Percentiles rank a stretch among this genome's conserved stretches.
Evolutionary conservation across 2,329 filamentous ascomycete species (phyloP).

Genomic region (Emergomyces orientalis): DNA sequence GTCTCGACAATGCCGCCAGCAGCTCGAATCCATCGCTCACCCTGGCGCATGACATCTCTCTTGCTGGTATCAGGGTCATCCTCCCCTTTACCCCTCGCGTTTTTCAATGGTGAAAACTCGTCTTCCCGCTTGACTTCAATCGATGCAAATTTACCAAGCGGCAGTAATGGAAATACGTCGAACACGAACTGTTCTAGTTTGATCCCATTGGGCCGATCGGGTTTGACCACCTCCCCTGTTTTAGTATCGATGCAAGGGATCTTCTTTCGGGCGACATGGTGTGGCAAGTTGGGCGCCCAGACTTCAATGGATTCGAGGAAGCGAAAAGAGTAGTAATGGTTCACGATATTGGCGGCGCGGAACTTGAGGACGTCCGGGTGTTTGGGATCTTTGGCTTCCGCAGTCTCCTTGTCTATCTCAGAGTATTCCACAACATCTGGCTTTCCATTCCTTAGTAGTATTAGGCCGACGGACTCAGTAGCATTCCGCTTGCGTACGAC

Average conservation of each 20-base stretch:
- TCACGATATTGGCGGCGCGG: constrained; percentile 97
- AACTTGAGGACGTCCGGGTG: constrained; percentile 80
- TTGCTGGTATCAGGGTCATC: constrained; percentile 93
- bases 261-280: constrained; percentile 98
- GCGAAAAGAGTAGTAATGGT: constrained; percentile 96
- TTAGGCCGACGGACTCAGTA: constrained; percentile 89
- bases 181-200: constrained; percentile 99
- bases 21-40: constrained; percentile 71
- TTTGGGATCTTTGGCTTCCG: constrained; percentile 76
- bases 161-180: constrained; percentile 86
- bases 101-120: constrained; percentile 97
- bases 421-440: constrained; percentile 98
- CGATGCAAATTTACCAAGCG: constrained; percentile 82
- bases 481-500: constrained; percentile 98
- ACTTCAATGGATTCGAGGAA: constrained; percentile 86
- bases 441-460: constrained; percentile 88
- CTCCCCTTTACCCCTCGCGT: constrained; percentile 72
- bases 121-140: constrained; percentile 95
- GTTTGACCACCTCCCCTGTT: constrained; percentile 73
- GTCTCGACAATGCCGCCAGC: constrained; percentile 67
- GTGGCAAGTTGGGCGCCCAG: constrained; percentile 78
- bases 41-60: constrained; percentile 80
- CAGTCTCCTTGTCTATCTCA: constrained; percentile 83
- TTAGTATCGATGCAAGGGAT: constrained; percentile 74
- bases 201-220: constrained; percentile 91